phyloP scores from a whole-genome alignment of 306 rosid genomes.

The Hippophae gyantsensis region DNA sequence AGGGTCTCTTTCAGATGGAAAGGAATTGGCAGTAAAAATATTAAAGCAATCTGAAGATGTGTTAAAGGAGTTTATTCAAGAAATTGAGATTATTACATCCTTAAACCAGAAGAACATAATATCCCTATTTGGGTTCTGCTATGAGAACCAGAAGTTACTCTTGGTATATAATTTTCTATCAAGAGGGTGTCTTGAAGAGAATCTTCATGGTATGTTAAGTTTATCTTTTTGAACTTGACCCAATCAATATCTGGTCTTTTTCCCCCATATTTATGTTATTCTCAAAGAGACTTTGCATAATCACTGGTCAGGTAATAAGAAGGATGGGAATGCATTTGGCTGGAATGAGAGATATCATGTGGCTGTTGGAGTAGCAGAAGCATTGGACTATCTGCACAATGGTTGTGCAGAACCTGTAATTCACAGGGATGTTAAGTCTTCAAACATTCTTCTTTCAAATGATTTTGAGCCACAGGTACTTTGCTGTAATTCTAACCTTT shows the following conservation, averaged over 20 bases:
- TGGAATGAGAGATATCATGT: conserved; percentile 79
- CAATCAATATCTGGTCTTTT: background rate
- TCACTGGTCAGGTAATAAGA: conserved; percentile 50
- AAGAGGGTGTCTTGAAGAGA: conserved; percentile 90
- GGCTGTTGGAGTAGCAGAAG: conserved; percentile 82
- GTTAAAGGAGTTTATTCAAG: conserved; percentile 64
- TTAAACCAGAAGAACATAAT: conserved; percentile 77
- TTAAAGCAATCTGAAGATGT: conserved; percentile 73
- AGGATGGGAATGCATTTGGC: conserved; percentile 43
- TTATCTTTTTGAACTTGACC: conserved; percentile 16
- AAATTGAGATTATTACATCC: conserved; percentile 68
- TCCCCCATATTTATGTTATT: conserved; percentile 8
- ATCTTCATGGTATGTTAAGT: conserved; percentile 60
- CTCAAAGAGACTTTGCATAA: background rate
- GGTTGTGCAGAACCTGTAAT: conserved; percentile 42
- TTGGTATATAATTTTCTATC: conserved; percentile 71
- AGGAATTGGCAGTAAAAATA: conserved; percentile 83
- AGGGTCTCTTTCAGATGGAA: conserved; percentile 71
- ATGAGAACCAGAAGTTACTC: conserved; percentile 51
- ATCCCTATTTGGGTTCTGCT: conserved; percentile 73
- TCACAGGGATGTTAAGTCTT: conserved; percentile 53
- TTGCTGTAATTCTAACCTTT: conserved; percentile 1
- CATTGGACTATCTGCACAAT: conserved; percentile 67
- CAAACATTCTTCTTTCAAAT: conserved; percentile 79
- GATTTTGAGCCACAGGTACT: conserved; percentile 79